Evolutionary conservation across 2,329 filamentous ascomycete genomes (phyloP), one percentile per base, ranked within the genome.

Genomic region (Trichoderma aggressivum): DNA sequence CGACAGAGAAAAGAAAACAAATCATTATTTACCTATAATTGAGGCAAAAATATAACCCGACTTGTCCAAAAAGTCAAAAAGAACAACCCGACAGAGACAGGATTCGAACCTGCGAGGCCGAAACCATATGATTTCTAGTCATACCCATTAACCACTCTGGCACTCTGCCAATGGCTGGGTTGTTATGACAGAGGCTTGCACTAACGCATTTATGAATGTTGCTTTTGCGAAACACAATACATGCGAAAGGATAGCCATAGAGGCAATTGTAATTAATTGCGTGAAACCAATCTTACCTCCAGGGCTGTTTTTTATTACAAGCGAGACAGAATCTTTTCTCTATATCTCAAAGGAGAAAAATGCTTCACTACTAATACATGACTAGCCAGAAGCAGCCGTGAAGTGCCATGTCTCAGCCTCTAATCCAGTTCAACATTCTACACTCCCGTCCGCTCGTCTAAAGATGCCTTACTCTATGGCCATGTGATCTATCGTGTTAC

Each of bases 111-210:
- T 70, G 67, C 39, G 67, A 70, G 67, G 67, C 67, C 67, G 67
- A 70, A 70, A 50, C 67, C 67, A 70, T 70, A 70, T 70, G 67
- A 70, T 70, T 70, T 70, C 67, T 70, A 70, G 67, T 70, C 67
- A 70, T 70, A 70, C 67, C 67, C 67, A 70, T 70, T 70, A 70
- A 70, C 67, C 67, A 70, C 67, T 70, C 67, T 70, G 67, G 67
- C 67, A 70, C 67, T 70, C 67, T 55, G 67, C 67, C 67, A 32
- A 14, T 26, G 55, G 30, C 43, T 34, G 56, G 32, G 30, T 43
- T 69, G 36, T 34, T 69, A 50, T 26, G 24, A 7, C 12, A 67
- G 34, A 5, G 5, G 3, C 0, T 14, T 1, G 1, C 64, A 4
- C 18, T 59, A 34, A 67, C 7, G 7, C 11, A 26, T 2, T 4